These are phyloP conservation scores for Daldinia eschscholtzii DNA, from an alignment of 2,329 filamentous ascomycete species.

Conservation along the genomic window DNA sequence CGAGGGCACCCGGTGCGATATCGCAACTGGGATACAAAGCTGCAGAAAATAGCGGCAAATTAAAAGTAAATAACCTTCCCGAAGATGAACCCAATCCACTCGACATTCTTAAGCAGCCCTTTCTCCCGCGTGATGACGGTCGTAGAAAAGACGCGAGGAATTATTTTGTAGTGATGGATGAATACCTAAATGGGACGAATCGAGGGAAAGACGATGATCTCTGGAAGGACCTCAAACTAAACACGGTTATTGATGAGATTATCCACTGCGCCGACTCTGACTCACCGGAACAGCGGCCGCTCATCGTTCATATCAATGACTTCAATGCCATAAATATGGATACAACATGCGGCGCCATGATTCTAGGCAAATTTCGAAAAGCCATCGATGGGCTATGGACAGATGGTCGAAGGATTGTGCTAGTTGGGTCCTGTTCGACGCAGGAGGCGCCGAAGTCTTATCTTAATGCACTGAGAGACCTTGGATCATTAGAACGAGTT, in stretches of 20 bases:
- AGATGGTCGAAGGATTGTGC: slow-evolving; percentile 77
- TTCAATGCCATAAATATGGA: slow-evolving; percentile 81
- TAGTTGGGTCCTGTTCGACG: slow-evolving; percentile 81
- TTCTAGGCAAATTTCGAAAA: slow-evolving; percentile 77
- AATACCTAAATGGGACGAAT: slow-evolving; percentile 59
- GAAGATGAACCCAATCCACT: slow-evolving; percentile 39
- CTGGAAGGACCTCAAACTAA: slow-evolving; percentile 73
- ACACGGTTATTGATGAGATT: slow-evolving; percentile 68
- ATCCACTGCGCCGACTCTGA: slow-evolving; percentile 61
- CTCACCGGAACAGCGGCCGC: slow-evolving; percentile 56
- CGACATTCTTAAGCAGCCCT: slow-evolving; percentile 24
- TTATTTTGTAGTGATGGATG: slow-evolving; percentile 57
- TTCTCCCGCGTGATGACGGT: slow-evolving; percentile 39
- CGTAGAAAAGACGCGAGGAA: slow-evolving; percentile 45
- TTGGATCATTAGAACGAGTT: slow-evolving; percentile 55
- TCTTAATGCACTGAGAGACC: slow-evolving; percentile 55
- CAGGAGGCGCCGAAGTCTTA: slow-evolving; percentile 63
- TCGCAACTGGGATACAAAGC: slow-evolving; percentile 69
- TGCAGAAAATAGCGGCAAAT: slow-evolving; percentile 66
- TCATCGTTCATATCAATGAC: slow-evolving; percentile 85
- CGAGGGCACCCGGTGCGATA: slow-evolving; percentile 59
- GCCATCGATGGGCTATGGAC: slow-evolving; percentile 79
- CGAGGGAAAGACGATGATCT: slow-evolving; percentile 58
- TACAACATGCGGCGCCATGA: slow-evolving; percentile 71
- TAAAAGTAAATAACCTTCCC: slow-evolving; percentile 18